Evolutionary conservation across 2,329 filamentous ascomycete genomes (phyloP), one percentile per base, ranked within the genome.

Genomic region (Fusarium tjaetaba): DNA sequence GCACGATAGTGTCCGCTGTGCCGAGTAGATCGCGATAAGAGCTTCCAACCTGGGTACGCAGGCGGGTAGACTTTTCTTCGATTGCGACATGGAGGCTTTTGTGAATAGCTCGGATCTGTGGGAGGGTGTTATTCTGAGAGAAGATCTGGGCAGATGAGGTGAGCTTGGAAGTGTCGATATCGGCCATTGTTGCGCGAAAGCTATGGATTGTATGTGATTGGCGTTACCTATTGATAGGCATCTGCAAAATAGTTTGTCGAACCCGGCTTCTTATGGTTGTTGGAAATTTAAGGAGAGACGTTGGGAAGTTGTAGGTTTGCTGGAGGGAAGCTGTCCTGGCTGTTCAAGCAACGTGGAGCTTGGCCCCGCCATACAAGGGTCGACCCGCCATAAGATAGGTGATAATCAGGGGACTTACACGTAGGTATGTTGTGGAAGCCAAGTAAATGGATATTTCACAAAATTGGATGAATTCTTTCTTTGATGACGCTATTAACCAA

Each of bases 1-100:
- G 89, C 61, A 98, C 93, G 75, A 98, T 98, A n/a, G 92, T 92
- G 83, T 98, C 95, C 61, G 96, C 96, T 0, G 96, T 98, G 59
- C 94, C 94, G 32, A 98, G 90, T 14, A 98, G 90, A 77, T 96
- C 94, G 75, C 96, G 93, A 83, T 98, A 98, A 78, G 88, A 91
- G 66, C 85, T 86, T 74, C 90, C 90, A 70, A 92, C 90, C 79
- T 91, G 88, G 24, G 87, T 90, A 75, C 90, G 89, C 78, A 92
- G 85, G 38, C 89, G 89, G 56, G 84, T 85, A 39, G 89, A 86
- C 77, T 91, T 91, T 79, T 92, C 90, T 71, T 91, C 90, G 75
- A 91, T 87, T 73, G 88, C 85, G 15, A 83, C 84, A 78, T 90
- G 88, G 42, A 92, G 86, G 28, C 83, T 82, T 74, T 89, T 88